Conservation (phyloP, 768 basidiomycete species). For the Cystoderma amianthinum region DNA sequence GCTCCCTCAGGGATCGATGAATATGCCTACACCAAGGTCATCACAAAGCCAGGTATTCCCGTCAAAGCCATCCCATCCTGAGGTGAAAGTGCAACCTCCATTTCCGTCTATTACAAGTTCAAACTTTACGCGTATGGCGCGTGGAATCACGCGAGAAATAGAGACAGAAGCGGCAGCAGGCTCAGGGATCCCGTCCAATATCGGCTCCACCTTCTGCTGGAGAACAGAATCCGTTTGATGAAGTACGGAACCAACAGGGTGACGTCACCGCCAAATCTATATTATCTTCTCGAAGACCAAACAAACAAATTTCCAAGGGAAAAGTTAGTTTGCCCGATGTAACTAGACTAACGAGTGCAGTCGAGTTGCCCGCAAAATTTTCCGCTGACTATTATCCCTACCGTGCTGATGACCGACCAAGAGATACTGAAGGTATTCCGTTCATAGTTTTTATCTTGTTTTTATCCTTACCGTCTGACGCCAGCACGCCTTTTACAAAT, state of each 20-base stretch:
- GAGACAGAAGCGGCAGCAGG: conserved; percentile 21
- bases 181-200: conserved; percentile 5
- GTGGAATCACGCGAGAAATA: conserved; percentile 49
- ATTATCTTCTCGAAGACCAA: conserved; percentile 12
- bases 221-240: conserved; percentile 32
- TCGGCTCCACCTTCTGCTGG: conserved; percentile 7
- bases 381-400: conserved; percentile 45
- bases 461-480: background rate
- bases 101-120: conserved; percentile 52
- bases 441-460: no score
- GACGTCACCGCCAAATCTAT: no score
- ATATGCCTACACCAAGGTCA: conserved; percentile 26
- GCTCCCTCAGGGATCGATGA: conserved; percentile 9
- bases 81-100: conserved; percentile 50
- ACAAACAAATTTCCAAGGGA: conserved; percentile 18
- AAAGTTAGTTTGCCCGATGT: conserved; percentile 71
- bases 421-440: conserved; percentile 59
- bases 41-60: conserved; percentile 17
- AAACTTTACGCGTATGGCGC: conserved; percentile 54
- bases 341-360: conserved; percentile 75
- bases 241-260: conserved; percentile 21
- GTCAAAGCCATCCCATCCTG: conserved; percentile 27
- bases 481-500: conserved; percentile 57
- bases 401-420: conserved; percentile 34
- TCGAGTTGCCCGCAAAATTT: conserved; percentile 63